Base-by-base conservation (phyloP, 768 basidiomycete species). In the Naganishia onofrii region DNA sequence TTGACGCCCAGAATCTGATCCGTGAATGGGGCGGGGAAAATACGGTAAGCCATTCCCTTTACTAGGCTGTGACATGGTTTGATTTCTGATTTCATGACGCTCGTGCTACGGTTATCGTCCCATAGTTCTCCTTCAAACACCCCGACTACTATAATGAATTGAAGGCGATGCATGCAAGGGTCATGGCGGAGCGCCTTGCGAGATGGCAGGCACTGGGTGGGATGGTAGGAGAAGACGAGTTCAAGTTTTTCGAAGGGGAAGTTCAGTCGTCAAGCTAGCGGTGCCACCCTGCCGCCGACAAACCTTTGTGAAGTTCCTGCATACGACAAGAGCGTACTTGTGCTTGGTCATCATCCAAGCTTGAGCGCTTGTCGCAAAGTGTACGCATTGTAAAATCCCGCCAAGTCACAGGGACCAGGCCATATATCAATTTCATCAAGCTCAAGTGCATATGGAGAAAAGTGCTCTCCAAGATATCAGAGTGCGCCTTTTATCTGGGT, bases 21-120 rank as follows among this genome's bases (percentile, higher is more conserved):
- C 48, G 29, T 10, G 46, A 63, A 19, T 70, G 69, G 69, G 69
- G 69, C 36, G 69, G 69, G 26, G 60, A 70, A 29, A 51, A 42
- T 23, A 32, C 65, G 28, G 65, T 66, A 34, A 31, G 65, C 13
- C 48, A 51, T 15, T 19, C 1, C 19, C 29, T 57, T 21, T 42
- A 42, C 15, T 15, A 15, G 9, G 7, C 42, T 42, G 8, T 17
- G 42, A 42, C 42, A 17, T 42, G 42, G 15, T 31, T 13, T 15
- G 17, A 23, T 21, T 17, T 19, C 12, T 17, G 2, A 44, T 65
- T 12, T 13, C 36, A 64, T 44, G 9, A 17, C 32, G 36, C 34
- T 32, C 12, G 5, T 13, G 29, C 23, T 21, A 0, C 19, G 8
- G 28, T 36, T 19, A 9, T 31, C 29, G 3, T 23, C 15, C 8